Conservation (phyloP, 2,329 filamentous ascomycete species). For the Zalaria obscura region DNA sequence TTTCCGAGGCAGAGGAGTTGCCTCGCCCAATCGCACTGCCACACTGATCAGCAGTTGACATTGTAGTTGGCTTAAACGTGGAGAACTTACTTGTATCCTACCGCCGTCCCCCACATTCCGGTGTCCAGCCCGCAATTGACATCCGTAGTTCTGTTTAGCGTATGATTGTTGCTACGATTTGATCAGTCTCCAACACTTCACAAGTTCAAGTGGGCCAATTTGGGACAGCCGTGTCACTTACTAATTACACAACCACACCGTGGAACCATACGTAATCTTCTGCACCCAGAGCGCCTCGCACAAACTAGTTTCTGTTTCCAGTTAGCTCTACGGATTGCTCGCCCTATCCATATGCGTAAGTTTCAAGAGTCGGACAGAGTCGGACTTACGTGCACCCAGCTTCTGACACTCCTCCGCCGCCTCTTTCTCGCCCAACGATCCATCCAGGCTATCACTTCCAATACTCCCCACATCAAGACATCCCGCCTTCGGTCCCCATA, state of each 20-base stretch:
- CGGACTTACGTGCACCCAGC: not conserved
- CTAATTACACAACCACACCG: constrained; percentile 1
- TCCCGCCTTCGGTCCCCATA: constrained; percentile 10
- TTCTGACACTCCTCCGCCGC: not conserved
- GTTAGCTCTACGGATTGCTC: not conserved
- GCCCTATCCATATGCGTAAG: no score
- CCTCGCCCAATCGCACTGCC: no score
- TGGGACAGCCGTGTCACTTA: not conserved
- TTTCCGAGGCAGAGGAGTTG: no score
- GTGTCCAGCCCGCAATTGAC: not conserved
- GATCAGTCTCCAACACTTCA: not conserved
- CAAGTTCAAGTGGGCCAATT: not conserved
- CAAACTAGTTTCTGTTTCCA: not conserved
- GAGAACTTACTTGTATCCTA: constrained; percentile 1
- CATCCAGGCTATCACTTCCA: constrained; percentile 2
- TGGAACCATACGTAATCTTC: not conserved
- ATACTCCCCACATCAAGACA: constrained; percentile 5
- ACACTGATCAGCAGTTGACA: no score
- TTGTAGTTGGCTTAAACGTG: no score
- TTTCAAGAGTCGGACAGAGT: not conserved
- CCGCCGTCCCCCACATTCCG: constrained; percentile 1
- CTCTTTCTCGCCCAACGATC: constrained; percentile 1
- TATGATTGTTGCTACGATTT: not conserved
- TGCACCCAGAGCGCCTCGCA: not conserved
- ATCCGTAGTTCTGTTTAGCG: not conserved